Evolutionary conservation across 352 stramenopile genomes (phyloP), one percentile per base, ranked within the genome.

Genomic region (Phytophthora kernoviae): DNA sequence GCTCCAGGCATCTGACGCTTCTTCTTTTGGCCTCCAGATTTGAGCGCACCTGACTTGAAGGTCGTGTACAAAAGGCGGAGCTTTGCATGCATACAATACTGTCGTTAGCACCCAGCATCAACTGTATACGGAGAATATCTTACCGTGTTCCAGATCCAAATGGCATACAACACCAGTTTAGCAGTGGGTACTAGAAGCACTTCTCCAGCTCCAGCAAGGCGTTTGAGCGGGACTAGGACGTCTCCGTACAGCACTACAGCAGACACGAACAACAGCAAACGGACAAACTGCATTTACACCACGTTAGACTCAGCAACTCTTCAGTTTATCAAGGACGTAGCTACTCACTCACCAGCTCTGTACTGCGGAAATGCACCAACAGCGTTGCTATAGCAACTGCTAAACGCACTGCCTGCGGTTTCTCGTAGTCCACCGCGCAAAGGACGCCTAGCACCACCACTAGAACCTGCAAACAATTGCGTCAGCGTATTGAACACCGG

Each of bases 291-390:
- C 12, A 49, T 30, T 3, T 6, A 30, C 24, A 6, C 17, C 41
- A 27, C 9, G 40, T 62, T 21, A 69, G 26, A 42, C 15, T 15
- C 24, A 2, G 15, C n/a, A 42, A 1, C 34, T 14, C 5, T 1
- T 27, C 33, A 40, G 4, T 4, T 15, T 36, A 10, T 2, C 24
- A 30, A 30, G 24, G 24, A 30, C 6, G 18, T n/a, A 30, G 41
- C 9, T 30, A 12, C 4, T 39, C 9, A 5, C 27, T 33, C 54
- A 90, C 82, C 62, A 92, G 50, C 12, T 55, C 63, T 26, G 71
- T 79, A 45, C 68, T 90, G 57, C 82, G 82, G 36, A 92, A 90
- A 59, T 92, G 88, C 15, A 89, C 40, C 39, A 90, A 48, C 22
- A 72, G 46, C 4, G 54, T 57, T 1, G 21, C 75, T 0, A 42